Percentiles rank a stretch among this genome's conserved stretches.
Evolutionary conservation across 176 grass and related monocot species (phyloP).

Genomic region (Oryza nivara): DNA sequence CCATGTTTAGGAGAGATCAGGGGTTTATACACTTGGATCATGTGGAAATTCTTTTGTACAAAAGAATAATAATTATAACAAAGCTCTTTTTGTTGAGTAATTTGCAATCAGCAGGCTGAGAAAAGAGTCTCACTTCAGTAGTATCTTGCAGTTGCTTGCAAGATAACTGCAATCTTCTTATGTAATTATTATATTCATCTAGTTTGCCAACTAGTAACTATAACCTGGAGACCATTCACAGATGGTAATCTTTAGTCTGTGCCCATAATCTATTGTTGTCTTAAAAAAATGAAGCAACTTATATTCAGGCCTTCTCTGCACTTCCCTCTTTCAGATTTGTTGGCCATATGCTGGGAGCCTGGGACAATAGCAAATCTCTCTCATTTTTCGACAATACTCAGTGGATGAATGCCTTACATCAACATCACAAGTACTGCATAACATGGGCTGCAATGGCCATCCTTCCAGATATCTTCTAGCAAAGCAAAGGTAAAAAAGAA

Average conservation of each 20-base stretch:
- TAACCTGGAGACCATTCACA: constrained; percentile 6
- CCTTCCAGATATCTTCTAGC: constrained; percentile 25
- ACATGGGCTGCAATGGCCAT: not conserved
- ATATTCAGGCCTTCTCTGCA: not conserved
- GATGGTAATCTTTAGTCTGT: not conserved
- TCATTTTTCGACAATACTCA: not conserved
- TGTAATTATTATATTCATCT: constrained; percentile 28
- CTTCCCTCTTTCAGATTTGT: not conserved
- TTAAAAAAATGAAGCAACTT: not conserved
- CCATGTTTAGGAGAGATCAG: constrained; percentile 6
- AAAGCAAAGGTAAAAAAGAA: constrained; percentile 1
- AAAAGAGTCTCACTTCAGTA: constrained; percentile 30
- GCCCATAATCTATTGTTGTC: not conserved
- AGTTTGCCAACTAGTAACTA: not conserved
- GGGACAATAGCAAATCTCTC: not conserved
- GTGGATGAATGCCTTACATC: constrained; percentile 11
- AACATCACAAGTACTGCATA: not conserved
- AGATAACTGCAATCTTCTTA: constrained; percentile 6
- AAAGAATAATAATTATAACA: constrained; percentile 47
- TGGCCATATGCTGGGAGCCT: not conserved
- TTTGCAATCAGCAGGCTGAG: constrained; percentile 41
- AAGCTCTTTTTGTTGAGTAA: constrained; percentile 35
- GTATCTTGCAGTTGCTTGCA: constrained; percentile 22
- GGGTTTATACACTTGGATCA: constrained; percentile 39
- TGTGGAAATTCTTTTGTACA: constrained; percentile 49